Evolutionary conservation across 164 flowering plant genomes (phyloP), one percentile per base, ranked within the genome.

Genomic region (grape (Vitis vinifera)): DNA sequence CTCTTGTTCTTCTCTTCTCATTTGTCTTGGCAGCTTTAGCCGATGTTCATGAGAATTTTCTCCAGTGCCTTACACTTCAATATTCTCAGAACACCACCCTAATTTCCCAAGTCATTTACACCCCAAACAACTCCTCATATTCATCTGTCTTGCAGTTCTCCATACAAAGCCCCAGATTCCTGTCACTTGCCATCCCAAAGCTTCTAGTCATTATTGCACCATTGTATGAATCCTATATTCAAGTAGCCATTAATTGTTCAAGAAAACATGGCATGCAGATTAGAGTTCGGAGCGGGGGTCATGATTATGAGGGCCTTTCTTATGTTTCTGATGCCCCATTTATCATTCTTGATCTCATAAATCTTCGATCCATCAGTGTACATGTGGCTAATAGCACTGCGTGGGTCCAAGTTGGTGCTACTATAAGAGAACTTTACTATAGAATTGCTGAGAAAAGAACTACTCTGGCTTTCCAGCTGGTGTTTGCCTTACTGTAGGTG

Each of bases 381-480:
- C 2, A 64, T 10, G 17, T 50, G 17, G 55, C 2, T 2, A 50
- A 30, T 51, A 27, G 4, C 5, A 51, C 51, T 51, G 56, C 47
- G 1, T 65, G 68, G 68, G 57, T 65, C 10, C n/a, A 65, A 27
- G 12, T 31, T 13, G 68, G 68, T 3, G 49, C 68, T 4, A 65
- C 81, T 0, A 8, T 68, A 0, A 76, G 81, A 0, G 76, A 78
- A 50, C 56, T 78, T 7, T 75, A 78, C 53, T 71, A 71, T 29
- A 53, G 65, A 19, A 69, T 75, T 10, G 76, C 77, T 3, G 62
- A 70, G 55, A 68, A 63, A 58, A 74, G 75, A 29, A 53, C 52
- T 11, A 61, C 51, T 3, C 77, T 58, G 80, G 68, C 11, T 78
- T 74, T 62, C 77, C 80, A 0, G 75, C 73, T 0, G 80, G 80